Evolutionary conservation across 768 basidiomycete genomes (phyloP).

Genomic region (Fibroporia radiculosa): DNA sequence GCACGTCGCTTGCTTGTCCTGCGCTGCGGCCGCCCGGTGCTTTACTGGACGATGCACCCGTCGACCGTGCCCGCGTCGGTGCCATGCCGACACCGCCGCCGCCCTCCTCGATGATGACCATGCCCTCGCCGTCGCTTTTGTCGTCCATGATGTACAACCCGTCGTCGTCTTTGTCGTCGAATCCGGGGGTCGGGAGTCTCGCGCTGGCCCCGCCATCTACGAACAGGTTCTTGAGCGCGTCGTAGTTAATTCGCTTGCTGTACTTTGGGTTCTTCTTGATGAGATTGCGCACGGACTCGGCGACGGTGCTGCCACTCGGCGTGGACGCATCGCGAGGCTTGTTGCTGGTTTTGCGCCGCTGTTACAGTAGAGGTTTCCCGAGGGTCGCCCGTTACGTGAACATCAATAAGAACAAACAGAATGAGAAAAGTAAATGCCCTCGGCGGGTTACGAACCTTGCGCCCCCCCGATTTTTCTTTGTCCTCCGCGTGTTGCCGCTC

Average conservation of each 20-base stretch:
- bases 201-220: slow-evolving; percentile 16
- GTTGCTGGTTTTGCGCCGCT: slow-evolving; percentile 63
- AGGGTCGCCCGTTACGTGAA: slow-evolving; percentile 1
- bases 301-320: slow-evolving; percentile 60
- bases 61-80: slow-evolving; percentile 9
- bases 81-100: slow-evolving; percentile 25
- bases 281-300: slow-evolving; percentile 70
- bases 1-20: slow-evolving; percentile 22
- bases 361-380: slow-evolving; percentile 7
- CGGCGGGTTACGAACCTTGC: slow-evolving; percentile 65
- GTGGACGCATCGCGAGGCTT: slow-evolving; percentile 72
- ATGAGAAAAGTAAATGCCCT: slow-evolving; percentile 24
- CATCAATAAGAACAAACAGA: slow-evolving; percentile 11
- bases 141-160: slow-evolving; percentile 48
- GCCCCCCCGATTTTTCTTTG: slow-evolving; percentile 45
- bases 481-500: slow-evolving; percentile 36
- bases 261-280: slow-evolving; percentile 83
- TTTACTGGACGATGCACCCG: slow-evolving; percentile 6
- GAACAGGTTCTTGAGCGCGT: slow-evolving; percentile 78
- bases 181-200: slow-evolving; percentile 16
- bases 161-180: slow-evolving; percentile 41
- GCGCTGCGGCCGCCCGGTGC: slow-evolving; percentile 8
- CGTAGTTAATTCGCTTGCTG: slow-evolving; percentile 91
- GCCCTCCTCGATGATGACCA: slow-evolving; percentile 32
- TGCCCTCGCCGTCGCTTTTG: slow-evolving; percentile 32